phyloP scores from a whole-genome alignment of 768 basidiomycete genomes.

The Tylopilus cervinicoccineus region DNA sequence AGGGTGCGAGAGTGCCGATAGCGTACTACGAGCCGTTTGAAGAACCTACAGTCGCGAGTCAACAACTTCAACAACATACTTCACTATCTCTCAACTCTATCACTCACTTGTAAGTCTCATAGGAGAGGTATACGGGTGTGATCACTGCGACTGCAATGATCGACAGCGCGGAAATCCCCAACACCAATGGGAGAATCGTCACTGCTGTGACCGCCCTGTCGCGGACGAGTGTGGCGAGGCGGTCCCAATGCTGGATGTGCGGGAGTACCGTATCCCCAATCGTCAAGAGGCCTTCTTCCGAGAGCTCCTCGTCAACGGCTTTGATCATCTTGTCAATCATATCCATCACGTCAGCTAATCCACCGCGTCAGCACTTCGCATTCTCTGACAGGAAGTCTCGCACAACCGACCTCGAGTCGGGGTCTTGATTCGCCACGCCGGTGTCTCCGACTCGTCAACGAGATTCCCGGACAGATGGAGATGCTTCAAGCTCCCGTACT shows the following conservation, averaged over 20 bases:
- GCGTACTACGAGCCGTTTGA: neutral
- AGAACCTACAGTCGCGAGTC: neutral
- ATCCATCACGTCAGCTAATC: neutral
- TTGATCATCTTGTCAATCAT: constrained; percentile 4
- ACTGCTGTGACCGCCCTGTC: neutral
- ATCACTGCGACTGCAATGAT: neutral
- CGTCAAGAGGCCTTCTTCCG: constrained; percentile 6
- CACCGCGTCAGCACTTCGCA: neutral
- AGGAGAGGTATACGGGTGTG: neutral
- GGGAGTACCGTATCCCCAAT: constrained; percentile 6
- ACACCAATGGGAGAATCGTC: neutral
- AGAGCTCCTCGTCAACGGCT: constrained; percentile 6
- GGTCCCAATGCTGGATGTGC: constrained; percentile 12
- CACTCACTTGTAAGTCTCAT: neutral
- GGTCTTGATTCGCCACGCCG: constrained; percentile 12
- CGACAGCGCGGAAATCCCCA: constrained; percentile 4
- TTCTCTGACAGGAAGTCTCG: too few relatives aligned
- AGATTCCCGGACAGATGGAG: constrained; percentile 14
- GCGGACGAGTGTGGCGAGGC: constrained; percentile 1
- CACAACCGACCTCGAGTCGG: constrained; percentile 14
- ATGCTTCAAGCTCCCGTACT: constrained; percentile 17
- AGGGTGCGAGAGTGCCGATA: neutral
- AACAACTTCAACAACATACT: neutral
- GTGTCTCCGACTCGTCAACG: constrained; percentile 12
- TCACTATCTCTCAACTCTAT: neutral